These are phyloP conservation scores for Termitomyces sp. DNA, from an alignment of 768 basidiomycete genomes.

Conservation along the genomic window DNA sequence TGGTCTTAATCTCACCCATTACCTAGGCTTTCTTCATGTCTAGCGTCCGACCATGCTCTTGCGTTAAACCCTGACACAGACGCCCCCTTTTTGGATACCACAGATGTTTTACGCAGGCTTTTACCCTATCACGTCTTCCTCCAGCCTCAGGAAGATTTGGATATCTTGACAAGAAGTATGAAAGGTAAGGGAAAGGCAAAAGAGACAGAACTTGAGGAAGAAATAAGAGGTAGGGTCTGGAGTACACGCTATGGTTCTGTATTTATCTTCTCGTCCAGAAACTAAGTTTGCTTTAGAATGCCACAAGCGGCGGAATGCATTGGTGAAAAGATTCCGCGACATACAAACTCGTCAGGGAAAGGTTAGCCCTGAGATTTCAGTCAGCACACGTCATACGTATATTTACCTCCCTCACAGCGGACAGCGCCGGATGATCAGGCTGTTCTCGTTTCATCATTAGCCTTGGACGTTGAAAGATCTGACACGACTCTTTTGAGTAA, in stretches of 20 bases:
- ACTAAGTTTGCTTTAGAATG: conserved; percentile 69
- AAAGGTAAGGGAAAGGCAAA: conserved; percentile 66
- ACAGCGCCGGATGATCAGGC: conserved; percentile 57
- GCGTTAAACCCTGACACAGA: conserved; percentile 65
- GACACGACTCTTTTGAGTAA: conserved; percentile 52
- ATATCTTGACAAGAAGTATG: conserved; percentile 21
- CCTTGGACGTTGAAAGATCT: conserved; percentile 61
- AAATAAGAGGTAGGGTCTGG: conserved; percentile 42
- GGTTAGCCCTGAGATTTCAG: conserved; percentile 32
- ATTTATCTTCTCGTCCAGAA: conserved; percentile 33
- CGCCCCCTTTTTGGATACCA: conserved; percentile 56
- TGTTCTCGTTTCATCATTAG: conserved; percentile 56
- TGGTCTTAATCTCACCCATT: neutral
- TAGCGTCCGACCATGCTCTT: conserved; percentile 58
- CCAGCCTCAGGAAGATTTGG: conserved; percentile 65
- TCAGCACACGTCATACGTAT: neutral
- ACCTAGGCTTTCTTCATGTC: conserved; percentile 46
- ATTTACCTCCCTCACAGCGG: conserved; percentile 36
- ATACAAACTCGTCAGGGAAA: conserved; percentile 49
- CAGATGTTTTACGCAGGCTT: conserved; percentile 65
- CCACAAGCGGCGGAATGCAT: conserved; percentile 47
- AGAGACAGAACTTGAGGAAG: conserved; percentile 37
- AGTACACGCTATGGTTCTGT: neutral
- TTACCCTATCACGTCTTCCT: conserved; percentile 80
- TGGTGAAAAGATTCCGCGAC: conserved; percentile 56